These are phyloP conservation scores for Astrothelium subdiscretum DNA, from an alignment of 495 filamentous ascomycete genomes.

Conservation along the genomic window DNA sequence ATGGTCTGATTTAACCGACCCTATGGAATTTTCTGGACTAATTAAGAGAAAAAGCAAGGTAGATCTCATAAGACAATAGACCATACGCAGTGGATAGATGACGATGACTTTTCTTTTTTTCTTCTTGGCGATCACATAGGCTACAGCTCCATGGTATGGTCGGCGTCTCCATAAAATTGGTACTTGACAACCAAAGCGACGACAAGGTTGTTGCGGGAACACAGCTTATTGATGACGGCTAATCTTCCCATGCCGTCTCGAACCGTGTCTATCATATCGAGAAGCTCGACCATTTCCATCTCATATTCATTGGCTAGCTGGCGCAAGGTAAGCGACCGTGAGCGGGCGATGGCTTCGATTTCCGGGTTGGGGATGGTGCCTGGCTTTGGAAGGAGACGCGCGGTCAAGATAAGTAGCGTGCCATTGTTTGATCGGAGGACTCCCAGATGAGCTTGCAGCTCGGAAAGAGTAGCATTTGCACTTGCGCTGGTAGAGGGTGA, in stretches of 20 bases:
- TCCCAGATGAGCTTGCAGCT: conserved; percentile 16
- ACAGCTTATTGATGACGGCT: conserved; percentile 25
- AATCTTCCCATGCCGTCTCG: conserved; percentile 22
- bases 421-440: conserved; percentile 15
- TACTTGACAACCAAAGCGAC: conserved; percentile 22
- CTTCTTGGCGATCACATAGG: not conserved
- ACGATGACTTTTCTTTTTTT: not conserved
- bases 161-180: conserved; percentile 17
- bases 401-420: conserved; percentile 16
- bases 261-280: conserved; percentile 20
- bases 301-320: conserved; percentile 26
- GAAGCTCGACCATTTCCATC: conserved; percentile 18
- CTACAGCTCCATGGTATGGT: not conserved
- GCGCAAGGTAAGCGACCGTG: conserved; percentile 21
- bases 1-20: too few species aligned
- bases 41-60: too few species aligned
- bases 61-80: not conserved
- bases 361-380: conserved; percentile 13
- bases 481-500: not conserved
- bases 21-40: too few species aligned
- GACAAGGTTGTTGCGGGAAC: conserved; percentile 6
- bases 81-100: not conserved
- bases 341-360: conserved; percentile 17
- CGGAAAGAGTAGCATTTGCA: conserved; percentile 8
- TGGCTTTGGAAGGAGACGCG: conserved; percentile 18